Base-by-base conservation (phyloP, 2,329 filamentous ascomycete genomes). In the Ilyonectria mors-panacis region DNA sequence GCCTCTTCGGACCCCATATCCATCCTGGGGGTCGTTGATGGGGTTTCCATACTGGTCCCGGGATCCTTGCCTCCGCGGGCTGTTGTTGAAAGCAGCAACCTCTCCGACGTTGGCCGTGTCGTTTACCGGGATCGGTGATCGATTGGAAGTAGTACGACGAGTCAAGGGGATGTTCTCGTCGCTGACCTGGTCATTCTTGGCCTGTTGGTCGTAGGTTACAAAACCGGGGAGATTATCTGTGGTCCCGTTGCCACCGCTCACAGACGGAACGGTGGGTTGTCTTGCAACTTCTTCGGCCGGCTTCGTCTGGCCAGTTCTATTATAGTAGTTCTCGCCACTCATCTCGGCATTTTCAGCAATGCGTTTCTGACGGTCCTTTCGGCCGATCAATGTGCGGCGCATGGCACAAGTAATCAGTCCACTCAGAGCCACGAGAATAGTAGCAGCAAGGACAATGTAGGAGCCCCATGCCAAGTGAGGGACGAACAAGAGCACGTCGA, bases 311-410 rank as follows among this genome's bases (percentile, higher is more conserved):
- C 84, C 86, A 80, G 92, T 89, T 66, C 91, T 87, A 75, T 91
- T 92, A 81, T 97, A 98, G 79, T 92, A 98, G 77, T 95, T 96
- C 76, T 96, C 91, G 30, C 95, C 95, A 78, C 93, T 98, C 95
- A 98, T 98, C 79, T 98, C 95, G 8, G 95, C 94, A 78, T 98
- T 97, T 80, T 97, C 93, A 2, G 91, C 94, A 78, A 98, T 97
- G 51, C 94, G 90, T 84, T 92, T 94, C 86, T 96, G 95, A 69
- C 95, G 89, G n/a, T 95, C 93, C 83, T 98, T 98, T 75, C 95
- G 90, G 80, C 93, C 93, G 68, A 98, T 93, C 64, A 98, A 85
- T 2, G 95, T 97, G 67, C 95, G 91, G 70, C 96, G 92, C 94
- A 98, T 98, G 23, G 94, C 94, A 79, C 95, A 99, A 9, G 94